These are phyloP conservation scores for Solanum chacoense DNA, from an alignment of 305 asterid species.

Conservation along the genomic window DNA sequence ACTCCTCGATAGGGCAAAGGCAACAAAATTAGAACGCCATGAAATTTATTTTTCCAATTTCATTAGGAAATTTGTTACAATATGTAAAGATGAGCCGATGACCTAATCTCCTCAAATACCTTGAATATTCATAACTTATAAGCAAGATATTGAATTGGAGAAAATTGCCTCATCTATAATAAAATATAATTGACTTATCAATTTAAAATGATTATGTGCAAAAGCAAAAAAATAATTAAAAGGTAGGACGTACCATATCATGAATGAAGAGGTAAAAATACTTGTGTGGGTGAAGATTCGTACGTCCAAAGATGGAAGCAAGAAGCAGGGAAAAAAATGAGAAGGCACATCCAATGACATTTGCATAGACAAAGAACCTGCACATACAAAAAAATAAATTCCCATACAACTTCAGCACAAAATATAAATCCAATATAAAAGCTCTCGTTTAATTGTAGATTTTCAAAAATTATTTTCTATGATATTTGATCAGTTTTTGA, in stretches of 20 bases:
- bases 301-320: conserved; percentile 16
- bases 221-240: not conserved
- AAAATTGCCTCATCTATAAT: not conserved
- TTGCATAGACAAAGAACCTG: conserved; percentile 48
- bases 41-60: too few relatives aligned
- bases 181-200: not conserved
- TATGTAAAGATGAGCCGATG: not conserved
- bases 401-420: not conserved
- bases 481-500: not conserved
- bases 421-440: too few relatives aligned
- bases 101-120: not conserved
- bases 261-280: conserved; percentile 38
- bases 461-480: not conserved
- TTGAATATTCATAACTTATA: not conserved
- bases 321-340: conserved; percentile 20
- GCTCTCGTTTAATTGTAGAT: not conserved
- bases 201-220: not conserved
- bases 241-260: conserved; percentile 32
- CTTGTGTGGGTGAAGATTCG: conserved; percentile 12
- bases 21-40: not conserved
- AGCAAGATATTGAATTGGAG: not conserved
- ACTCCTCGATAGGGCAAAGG: not conserved
- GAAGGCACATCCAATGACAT: conserved; percentile 30
- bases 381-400: not conserved
- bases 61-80: not conserved